Percentiles rank a stretch among this genome's conserved stretches.
phyloP scores from a whole-genome alignment of 2,329 filamentous ascomycete species.

The Pseudogymnoascus sp. region DNA sequence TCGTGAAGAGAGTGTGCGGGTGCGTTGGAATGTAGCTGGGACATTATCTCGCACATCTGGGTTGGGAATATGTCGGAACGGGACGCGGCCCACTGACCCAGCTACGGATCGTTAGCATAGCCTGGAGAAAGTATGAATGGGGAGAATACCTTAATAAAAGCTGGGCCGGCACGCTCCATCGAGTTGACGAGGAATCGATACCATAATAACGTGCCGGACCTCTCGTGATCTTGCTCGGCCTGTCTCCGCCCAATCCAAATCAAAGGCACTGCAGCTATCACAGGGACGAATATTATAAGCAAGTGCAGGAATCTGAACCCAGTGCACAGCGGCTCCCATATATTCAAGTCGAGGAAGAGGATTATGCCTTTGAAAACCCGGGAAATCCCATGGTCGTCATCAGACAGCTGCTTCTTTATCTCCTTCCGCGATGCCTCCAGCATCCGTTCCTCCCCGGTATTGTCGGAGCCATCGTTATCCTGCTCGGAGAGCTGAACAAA shows the following conservation, averaged over 20 bases:
- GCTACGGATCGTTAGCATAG: constrained; percentile 37
- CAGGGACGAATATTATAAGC: constrained; percentile 80
- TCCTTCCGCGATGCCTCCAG: constrained; percentile 72
- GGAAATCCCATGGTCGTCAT: constrained; percentile 50
- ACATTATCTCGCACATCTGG: constrained; percentile 89
- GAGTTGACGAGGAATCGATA: constrained; percentile 76
- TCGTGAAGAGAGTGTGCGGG: constrained; percentile 78
- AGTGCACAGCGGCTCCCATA: constrained; percentile 83
- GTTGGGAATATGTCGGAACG: constrained; percentile 92
- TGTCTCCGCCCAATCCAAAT: constrained; percentile 69
- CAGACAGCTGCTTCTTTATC: constrained; percentile 58
- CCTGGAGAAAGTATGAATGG: neutral
- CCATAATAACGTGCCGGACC: constrained; percentile 85
- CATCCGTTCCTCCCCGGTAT: constrained; percentile 81
- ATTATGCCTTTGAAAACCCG: constrained; percentile 51
- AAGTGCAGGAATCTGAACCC: constrained; percentile 82
- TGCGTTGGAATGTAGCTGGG: constrained; percentile 86
- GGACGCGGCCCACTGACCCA: constrained; percentile 97
- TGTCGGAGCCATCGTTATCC: constrained; percentile 43
- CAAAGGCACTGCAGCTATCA: constrained; percentile 68
- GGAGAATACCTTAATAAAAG: constrained; percentile 79
- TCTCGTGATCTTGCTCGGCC: constrained; percentile 60
- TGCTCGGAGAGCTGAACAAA: constrained; percentile 51
- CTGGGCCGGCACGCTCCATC: constrained; percentile 90
- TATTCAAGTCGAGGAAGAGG: constrained; percentile 59